Evolutionary conservation across 192 early-diverging fungal genomes (phyloP).

Genomic region (Phlyctochytrium planicorne): DNA sequence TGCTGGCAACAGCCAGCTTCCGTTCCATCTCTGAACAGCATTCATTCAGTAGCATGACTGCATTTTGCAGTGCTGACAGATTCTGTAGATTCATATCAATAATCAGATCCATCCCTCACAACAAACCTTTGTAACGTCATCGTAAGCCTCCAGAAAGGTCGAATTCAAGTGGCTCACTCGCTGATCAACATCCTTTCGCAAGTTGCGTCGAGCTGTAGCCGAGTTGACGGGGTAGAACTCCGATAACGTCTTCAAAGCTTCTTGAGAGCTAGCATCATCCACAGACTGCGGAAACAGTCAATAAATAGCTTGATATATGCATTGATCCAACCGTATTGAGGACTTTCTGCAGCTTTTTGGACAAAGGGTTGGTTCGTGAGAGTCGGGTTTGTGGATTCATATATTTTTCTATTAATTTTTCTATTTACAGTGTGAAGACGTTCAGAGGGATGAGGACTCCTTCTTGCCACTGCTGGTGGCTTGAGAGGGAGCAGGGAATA

Average conservation of each 20-base stretch:
- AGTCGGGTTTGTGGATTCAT: slow-evolving; percentile 29
- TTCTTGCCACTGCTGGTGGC: background rate
- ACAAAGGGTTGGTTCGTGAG: slow-evolving; percentile 41
- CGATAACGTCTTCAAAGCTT: slow-evolving; percentile 61
- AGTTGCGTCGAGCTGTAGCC: slow-evolving; percentile 49
- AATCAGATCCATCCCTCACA: background rate
- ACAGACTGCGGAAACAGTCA: slow-evolving; percentile 34
- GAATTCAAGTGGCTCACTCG: slow-evolving; percentile 51
- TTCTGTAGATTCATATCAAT: slow-evolving; percentile 8
- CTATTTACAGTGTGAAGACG: too few species aligned
- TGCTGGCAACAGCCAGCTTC: slow-evolving; percentile 52
- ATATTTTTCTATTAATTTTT: too few species aligned
- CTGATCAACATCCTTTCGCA: slow-evolving; percentile 61
- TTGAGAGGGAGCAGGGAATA: background rate
- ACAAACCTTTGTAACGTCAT: background rate
- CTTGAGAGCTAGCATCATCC: slow-evolving; percentile 63
- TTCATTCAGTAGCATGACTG: slow-evolving; percentile 50
- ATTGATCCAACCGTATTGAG: slow-evolving; percentile 31
- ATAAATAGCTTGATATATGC: background rate
- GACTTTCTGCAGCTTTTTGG: slow-evolving; percentile 43
- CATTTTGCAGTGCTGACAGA: background rate
- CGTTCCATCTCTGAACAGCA: slow-evolving; percentile 61
- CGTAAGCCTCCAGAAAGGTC: slow-evolving; percentile 37
- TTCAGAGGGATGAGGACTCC: too few species aligned
- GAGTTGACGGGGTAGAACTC: slow-evolving; percentile 59